phyloP scores from a whole-genome alignment of 345 rosid species.

The Brassica juncea region DNA sequence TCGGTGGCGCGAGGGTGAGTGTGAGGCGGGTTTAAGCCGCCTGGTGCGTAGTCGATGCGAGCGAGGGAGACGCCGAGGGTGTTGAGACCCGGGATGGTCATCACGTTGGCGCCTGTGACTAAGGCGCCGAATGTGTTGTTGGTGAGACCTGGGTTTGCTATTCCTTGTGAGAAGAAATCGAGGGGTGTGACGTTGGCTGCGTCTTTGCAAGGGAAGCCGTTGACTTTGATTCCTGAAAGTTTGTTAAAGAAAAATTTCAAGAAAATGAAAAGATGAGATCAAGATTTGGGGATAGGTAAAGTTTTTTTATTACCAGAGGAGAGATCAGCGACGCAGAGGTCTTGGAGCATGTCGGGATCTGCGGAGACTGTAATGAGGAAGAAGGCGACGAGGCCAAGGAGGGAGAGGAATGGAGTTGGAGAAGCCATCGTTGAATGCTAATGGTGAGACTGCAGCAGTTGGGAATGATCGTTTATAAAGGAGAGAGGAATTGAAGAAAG shows the following conservation, averaged over 20 bases:
- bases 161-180: constrained; percentile 55
- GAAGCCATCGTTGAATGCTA: constrained; percentile 30
- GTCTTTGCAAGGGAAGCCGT: constrained; percentile 62
- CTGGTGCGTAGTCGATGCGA: constrained; percentile 67
- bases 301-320: constrained; percentile 41
- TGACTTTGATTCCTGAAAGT: constrained; percentile 49
- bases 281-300: not conserved
- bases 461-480: constrained; percentile 30
- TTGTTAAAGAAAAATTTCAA: not conserved
- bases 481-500: constrained; percentile 12
- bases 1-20: constrained; percentile 74
- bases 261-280: not conserved
- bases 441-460: constrained; percentile 17
- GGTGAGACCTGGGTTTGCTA: constrained; percentile 54
- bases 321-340: constrained; percentile 81
- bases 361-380: constrained; percentile 34
- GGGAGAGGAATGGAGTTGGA: constrained; percentile 17
- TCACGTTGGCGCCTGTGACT: constrained; percentile 54
- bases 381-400: constrained; percentile 30
- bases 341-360: constrained; percentile 84
- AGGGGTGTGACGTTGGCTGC: constrained; percentile 23
- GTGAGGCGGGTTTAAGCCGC: constrained; percentile 77
- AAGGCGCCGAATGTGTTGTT: constrained; percentile 51
- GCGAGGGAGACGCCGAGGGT: constrained; percentile 63
- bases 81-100: constrained; percentile 65